Conservation (phyloP, 371 early-diverging fungal species). For the Syncephalastrum monosporum region DNA sequence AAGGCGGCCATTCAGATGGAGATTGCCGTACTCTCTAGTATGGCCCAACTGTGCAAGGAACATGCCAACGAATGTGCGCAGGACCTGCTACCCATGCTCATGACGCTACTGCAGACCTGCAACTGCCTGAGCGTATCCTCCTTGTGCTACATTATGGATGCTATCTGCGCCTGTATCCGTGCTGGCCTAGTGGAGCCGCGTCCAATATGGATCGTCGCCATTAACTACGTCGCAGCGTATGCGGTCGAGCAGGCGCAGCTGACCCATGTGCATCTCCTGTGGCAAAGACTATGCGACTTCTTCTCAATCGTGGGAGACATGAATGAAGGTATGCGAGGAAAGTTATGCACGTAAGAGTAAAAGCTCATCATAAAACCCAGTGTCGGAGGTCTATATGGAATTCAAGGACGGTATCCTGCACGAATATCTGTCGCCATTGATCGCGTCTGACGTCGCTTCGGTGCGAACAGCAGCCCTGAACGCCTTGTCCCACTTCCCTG, state of each 20-base stretch:
- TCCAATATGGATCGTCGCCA: slow-evolving; percentile 53
- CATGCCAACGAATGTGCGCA: slow-evolving; percentile 49
- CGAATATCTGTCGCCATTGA: slow-evolving; percentile 39
- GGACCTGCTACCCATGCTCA: slow-evolving; percentile 53
- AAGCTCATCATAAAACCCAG: slow-evolving; percentile 18
- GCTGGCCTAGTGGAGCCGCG: slow-evolving; percentile 54
- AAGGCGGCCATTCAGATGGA: slow-evolving; percentile 48
- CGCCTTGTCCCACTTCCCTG: slow-evolving; percentile 44
- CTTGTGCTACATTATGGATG: slow-evolving; percentile 43
- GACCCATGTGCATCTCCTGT: slow-evolving; percentile 12
- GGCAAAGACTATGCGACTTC: slow-evolving; percentile 41
- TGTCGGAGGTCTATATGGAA: slow-evolving; percentile 49
- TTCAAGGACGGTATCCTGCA: slow-evolving; percentile 42
- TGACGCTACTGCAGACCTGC: slow-evolving; percentile 50
- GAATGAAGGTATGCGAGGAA: slow-evolving; percentile 42
- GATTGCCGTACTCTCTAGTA: slow-evolving; percentile 50
- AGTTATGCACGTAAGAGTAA: not conserved
- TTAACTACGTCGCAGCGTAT: slow-evolving; percentile 50
- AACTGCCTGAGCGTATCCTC: slow-evolving; percentile 46
- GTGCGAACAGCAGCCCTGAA: slow-evolving; percentile 33
- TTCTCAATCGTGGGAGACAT: slow-evolving; percentile 50
- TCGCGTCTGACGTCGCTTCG: slow-evolving; percentile 25
- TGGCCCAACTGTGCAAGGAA: slow-evolving; percentile 48
- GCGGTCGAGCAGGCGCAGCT: slow-evolving; percentile 24
- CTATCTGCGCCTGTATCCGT: slow-evolving; percentile 44